Evolutionary conservation across 208 protist species (phyloP).

Genomic region (Leishmania guyanensis): DNA sequence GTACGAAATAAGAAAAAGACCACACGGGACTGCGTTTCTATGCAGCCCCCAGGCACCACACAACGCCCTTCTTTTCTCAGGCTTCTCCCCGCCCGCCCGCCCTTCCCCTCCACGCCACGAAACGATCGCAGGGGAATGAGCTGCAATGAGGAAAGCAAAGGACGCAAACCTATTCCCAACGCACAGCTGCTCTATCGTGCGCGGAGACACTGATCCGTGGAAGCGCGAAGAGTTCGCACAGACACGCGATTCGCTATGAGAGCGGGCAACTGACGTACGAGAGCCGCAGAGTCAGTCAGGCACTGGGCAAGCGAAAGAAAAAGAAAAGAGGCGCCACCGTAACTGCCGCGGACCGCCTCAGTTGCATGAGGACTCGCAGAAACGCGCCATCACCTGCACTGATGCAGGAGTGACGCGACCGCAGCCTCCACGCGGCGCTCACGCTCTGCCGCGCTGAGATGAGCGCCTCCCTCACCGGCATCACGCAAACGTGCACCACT

Average conservation of each 20-base stretch:
- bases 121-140: neutral
- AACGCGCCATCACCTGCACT: conserved; percentile 13
- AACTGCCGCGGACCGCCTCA: neutral
- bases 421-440: conserved; percentile 14
- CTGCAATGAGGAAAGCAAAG: neutral
- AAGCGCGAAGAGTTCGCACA: too few species aligned
- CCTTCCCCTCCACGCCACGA: neutral
- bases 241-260: neutral
- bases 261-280: neutral
- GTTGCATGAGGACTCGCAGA: neutral
- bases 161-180: too few species aligned
- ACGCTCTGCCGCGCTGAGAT: conserved; percentile 3
- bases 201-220: too few species aligned
- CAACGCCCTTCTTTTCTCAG: neutral
- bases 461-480: neutral
- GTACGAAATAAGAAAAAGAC: neutral
- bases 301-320: neutral
- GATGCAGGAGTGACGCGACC: conserved; percentile 19
- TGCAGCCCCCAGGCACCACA: neutral
- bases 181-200: too few species aligned
- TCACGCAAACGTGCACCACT: neutral
- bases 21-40: neutral
- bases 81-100: neutral
- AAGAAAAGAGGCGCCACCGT: neutral
- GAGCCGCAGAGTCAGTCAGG: neutral